Base-by-base conservation (phyloP, 2,329 filamentous ascomycete genomes). In the Phialemonium atrogriseum region DNA sequence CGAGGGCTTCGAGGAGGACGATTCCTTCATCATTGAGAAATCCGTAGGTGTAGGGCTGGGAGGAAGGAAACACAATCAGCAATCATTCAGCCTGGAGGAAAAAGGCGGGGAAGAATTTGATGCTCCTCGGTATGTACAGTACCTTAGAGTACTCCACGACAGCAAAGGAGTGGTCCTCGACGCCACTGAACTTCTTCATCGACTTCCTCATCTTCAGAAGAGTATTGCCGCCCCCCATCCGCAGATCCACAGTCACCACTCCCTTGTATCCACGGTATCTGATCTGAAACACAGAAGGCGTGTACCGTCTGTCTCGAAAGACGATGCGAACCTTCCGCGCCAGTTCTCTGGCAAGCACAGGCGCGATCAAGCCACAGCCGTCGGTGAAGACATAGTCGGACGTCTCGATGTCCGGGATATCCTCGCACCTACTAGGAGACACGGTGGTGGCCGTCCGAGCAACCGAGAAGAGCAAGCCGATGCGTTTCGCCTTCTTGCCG, bases 211-310 rank as follows among this genome's bases (percentile, higher is more conserved):
- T 39, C 21, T 44, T 48, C 9, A 50, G 33, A 14, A 43, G 35
- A 1, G 37, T 35, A 4, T 31, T 26, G 11, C 35, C 25, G 8
- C 36, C 34, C 10, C 17, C 35, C 47, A 52, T 50, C 3, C 21
- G 35, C 5, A 50, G 52, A 30, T 63, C 58, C 10, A 59, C 26
- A 9, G 51, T 62, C 19, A 62, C 47, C 5, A 62, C 58, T 2
- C 59, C 59, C 33, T 62, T 62, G 37, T 64, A 63, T 3, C 60
- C 60, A 3, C 54, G 49, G 40, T 62, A 63, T 18, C 56, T 45
- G 16, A 62, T 60, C 36, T 64, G 57, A 33, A 55, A 57, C 4
- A 60, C 59, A 0, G 56, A 58, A 9, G 59, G 59, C 5, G 46
- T 45, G 35, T 64, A 62, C 17, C 50, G 42, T 17, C 38, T 36